These are phyloP conservation scores for Paradendryphiella salina DNA, from an alignment of 2,329 filamentous ascomycete species.

Conservation along the genomic window DNA sequence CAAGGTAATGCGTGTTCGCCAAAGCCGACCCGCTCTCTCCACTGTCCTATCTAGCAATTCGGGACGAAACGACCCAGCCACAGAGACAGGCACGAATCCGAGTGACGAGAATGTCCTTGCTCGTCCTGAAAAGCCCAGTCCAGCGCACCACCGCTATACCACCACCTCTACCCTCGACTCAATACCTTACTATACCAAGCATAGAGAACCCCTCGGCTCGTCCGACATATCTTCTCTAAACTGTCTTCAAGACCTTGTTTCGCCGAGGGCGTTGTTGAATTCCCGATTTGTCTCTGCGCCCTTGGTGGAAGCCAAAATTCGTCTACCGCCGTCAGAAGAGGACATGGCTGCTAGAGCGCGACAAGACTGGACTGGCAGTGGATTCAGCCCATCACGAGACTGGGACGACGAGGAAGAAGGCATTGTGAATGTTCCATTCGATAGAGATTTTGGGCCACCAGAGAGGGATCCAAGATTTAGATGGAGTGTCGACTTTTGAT, in stretches of 20 bases:
- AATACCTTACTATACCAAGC: conserved; percentile 13
- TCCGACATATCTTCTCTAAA: conserved; percentile 47
- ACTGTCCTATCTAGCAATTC: conserved; percentile 43
- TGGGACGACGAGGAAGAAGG: conserved; percentile 29
- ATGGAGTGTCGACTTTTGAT: conserved; percentile 51
- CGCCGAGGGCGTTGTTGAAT: conserved; percentile 38
- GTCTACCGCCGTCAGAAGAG: conserved; percentile 38
- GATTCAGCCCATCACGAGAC: conserved; percentile 16
- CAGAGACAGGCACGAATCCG: neutral
- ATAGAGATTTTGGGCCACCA: conserved; percentile 35
- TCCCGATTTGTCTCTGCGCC: conserved; percentile 46
- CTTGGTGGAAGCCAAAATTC: conserved; percentile 45
- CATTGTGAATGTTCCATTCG: conserved; percentile 37
- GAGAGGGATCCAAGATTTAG: conserved; percentile 45
- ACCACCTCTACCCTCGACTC: conserved; percentile 14
- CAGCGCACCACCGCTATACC: conserved; percentile 19
- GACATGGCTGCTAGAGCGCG: conserved; percentile 30
- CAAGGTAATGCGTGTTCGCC: conserved; percentile 30
- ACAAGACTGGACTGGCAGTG: conserved; percentile 23
- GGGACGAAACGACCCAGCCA: conserved; percentile 13
- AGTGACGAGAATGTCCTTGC: conserved; percentile 24
- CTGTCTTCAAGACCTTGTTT: conserved; percentile 47
- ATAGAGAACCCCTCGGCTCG: conserved; percentile 35
- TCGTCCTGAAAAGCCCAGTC: conserved; percentile 17
- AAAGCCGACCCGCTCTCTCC: conserved; percentile 39